Conservation (phyloP, 345 rosid species). For the Hibiscus syriacus region DNA sequence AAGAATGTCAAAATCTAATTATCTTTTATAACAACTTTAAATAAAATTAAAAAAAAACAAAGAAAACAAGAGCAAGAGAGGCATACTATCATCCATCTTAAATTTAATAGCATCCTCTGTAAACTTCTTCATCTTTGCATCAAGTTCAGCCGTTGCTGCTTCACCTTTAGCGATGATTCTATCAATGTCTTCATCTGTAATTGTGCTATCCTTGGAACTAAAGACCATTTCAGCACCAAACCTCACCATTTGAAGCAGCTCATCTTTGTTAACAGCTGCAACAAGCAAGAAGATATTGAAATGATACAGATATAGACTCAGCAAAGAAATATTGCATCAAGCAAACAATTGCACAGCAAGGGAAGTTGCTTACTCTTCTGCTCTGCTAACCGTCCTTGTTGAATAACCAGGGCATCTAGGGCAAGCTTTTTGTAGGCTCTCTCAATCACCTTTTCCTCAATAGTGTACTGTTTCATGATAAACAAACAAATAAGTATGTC, state of each 20-base stretch:
- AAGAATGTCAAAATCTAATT: constrained; percentile 4
- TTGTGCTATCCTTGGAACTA: constrained; percentile 96
- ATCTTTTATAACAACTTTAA: not conserved
- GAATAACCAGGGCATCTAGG: constrained; percentile 95
- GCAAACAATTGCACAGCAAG: not conserved
- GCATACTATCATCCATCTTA: constrained; percentile 94
- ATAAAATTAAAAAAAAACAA: not conserved
- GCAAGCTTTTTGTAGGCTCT: constrained; percentile 99
- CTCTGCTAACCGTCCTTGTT: constrained; percentile 94
- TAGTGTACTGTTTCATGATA: constrained; percentile 65
- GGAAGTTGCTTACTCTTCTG: constrained; percentile 79
- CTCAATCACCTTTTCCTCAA: constrained; percentile 93
- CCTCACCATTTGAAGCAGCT: constrained; percentile 98
- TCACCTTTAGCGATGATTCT: constrained; percentile 98
- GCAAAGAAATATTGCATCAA: not conserved
- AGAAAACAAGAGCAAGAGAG: not conserved
- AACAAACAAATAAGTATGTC: constrained; percentile 12
- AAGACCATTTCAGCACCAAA: constrained; percentile 99
- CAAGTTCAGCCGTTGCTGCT: constrained; percentile 94
- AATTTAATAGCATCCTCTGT: constrained; percentile 96
- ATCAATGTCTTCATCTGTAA: constrained; percentile 93
- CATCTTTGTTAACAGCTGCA: constrained; percentile 97
- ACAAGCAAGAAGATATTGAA: constrained; percentile 1
- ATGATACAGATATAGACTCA: not conserved
- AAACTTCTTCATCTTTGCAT: constrained; percentile 98